These are phyloP conservation scores for Gracilaria domingensis DNA, from an alignment of 23 red algal genomes.

Conservation along the genomic window DNA sequence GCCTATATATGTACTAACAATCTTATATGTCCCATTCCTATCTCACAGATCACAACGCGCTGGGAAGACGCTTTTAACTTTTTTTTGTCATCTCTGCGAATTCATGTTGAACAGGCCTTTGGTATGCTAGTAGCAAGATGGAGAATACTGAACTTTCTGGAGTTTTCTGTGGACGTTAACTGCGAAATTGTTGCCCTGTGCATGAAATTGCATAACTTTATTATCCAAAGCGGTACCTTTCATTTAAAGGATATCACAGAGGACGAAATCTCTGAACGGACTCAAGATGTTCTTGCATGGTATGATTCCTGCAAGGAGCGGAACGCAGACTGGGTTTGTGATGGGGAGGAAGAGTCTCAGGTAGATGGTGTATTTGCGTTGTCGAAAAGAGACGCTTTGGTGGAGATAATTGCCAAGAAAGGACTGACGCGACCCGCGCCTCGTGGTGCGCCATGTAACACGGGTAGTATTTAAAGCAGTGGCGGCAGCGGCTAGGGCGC, in stretches of 20 bases:
- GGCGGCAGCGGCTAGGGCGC: no score
- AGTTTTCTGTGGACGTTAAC: neutral
- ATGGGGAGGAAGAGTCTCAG: neutral
- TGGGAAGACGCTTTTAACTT: slow-evolving; percentile 29
- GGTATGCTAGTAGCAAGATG: neutral
- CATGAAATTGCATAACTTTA: slow-evolving; percentile 22
- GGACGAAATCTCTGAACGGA: neutral
- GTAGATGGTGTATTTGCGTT: neutral
- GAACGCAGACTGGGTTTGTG: neutral
- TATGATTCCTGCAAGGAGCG: neutral
- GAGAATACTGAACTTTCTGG: neutral
- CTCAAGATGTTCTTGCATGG: neutral
- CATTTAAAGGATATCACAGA: neutral
- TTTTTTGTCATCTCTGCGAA: neutral
- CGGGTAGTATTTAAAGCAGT: no score
- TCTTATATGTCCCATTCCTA: slow-evolving; percentile 4
- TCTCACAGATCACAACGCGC: neutral
- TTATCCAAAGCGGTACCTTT: neutral
- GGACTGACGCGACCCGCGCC: neutral
- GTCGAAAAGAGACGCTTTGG: neutral
- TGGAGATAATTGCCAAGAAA: neutral
- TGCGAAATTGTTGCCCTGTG: neutral
- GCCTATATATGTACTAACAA: slow-evolving; percentile 20
- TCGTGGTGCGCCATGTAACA: slow-evolving; percentile 1
- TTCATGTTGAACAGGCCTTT: slow-evolving; percentile 36